Base-by-base conservation (phyloP, 352 stramenopile species). In the Pythium sp. region DNA sequence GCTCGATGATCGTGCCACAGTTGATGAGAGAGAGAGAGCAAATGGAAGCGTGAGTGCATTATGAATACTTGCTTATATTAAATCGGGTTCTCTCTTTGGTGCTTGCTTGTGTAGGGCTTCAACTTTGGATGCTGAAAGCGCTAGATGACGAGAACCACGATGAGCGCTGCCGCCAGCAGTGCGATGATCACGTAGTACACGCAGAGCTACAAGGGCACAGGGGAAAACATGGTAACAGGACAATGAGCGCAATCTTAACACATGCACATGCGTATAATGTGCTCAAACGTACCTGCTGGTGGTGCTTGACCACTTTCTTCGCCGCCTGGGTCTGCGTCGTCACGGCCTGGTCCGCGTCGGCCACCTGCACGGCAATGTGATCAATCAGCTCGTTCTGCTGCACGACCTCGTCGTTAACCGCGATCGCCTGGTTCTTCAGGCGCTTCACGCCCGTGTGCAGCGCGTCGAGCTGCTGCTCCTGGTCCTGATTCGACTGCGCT, bases 351-450 rank as follows among this genome's bases (percentile, higher is more conserved):
- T 85, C 75, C 26, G 79, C 78, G 34, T 84, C 70, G 9, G 58
- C 67, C 32, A 90, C 65, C 22, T 87, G 65, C 47, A 90, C 72
- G 12, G 72, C 72, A 30, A 90, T 73, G 26, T 88, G 57, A 55
- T 90, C 80, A 59, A 92, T 76, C 72, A 92, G 80, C 3, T 68
- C 68, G 58, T 89, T 89, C 70, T 92, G 83, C 51, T 67, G 67
- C 32, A 80, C 32, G 14, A 92, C 80, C 65, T 92, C 84, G 24
- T 87, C 72, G 38, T 92, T 87, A 22, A 77, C 77, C 24, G 80
- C 79, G 24, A 82, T 47, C n/a, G 80, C 84, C n/a, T 78, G 75
- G 46, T 78, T 62, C 68, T 88, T 84, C 28, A 92, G 78, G 24
- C 79, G 71, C 65, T 74, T 73, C 36, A 80, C 81, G 28, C 84